These are phyloP conservation scores for Penicillium canariense DNA, from an alignment of 495 filamentous ascomycete species.

Conservation along the genomic window DNA sequence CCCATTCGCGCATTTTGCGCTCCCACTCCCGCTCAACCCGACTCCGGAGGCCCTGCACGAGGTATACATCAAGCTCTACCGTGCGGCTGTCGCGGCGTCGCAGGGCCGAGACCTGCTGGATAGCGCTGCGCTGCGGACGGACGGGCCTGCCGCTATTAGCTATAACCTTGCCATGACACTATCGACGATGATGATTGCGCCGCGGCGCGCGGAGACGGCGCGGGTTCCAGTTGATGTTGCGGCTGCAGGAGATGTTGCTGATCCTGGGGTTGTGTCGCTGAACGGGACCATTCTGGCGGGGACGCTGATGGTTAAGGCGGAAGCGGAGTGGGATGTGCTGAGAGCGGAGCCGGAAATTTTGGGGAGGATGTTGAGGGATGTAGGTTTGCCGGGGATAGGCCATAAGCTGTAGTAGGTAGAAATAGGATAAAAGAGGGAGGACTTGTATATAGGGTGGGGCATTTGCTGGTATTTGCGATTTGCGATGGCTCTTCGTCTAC, in stretches of 20 bases:
- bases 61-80: slow-evolving; percentile 55
- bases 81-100: slow-evolving; percentile 44
- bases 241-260: slow-evolving; percentile 31
- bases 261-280: slow-evolving; percentile 58
- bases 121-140: slow-evolving; percentile 12
- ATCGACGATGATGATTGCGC: slow-evolving; percentile 64
- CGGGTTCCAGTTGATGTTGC: slow-evolving; percentile 30
- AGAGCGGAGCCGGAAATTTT: slow-evolving; percentile 49
- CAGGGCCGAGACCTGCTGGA: slow-evolving; percentile 2
- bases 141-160: slow-evolving; percentile 57
- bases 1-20: slow-evolving; percentile 54
- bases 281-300: slow-evolving; percentile 82
- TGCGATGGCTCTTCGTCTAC: no score
- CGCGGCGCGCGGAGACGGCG: slow-evolving; percentile 50
- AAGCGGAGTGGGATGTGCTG: slow-evolving; percentile 68
- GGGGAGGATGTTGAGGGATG: slow-evolving; percentile 52
- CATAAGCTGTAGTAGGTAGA: not conserved
- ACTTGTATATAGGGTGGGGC: not conserved
- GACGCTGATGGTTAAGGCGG: slow-evolving; percentile 74
- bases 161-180: slow-evolving; percentile 81
- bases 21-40: slow-evolving; percentile 39
- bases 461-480: not conserved
- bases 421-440: not conserved
- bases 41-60: slow-evolving; percentile 39
- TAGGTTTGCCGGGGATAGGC: slow-evolving; percentile 53